Conservation (phyloP, 1,139 yeast genomes). For the Maudiozyma humilis region DNA sequence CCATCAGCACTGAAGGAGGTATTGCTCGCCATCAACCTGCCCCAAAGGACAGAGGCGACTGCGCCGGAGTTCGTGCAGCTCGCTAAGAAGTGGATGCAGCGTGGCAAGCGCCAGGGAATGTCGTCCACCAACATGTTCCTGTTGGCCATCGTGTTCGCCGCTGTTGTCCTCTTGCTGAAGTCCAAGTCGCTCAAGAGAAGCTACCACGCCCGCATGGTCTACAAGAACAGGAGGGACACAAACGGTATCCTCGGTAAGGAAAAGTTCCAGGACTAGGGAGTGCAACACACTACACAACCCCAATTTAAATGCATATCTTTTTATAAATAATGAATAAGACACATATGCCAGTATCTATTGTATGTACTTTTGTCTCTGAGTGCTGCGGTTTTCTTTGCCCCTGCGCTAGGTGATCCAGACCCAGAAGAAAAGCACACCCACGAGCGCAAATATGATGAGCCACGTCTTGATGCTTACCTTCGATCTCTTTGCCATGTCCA, state of each 20-base stretch:
- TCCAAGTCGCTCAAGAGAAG: background rate
- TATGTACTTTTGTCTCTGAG: no score
- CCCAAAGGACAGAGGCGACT: constrained; percentile 10
- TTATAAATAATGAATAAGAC: background rate
- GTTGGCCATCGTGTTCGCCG: background rate
- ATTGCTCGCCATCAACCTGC: constrained; percentile 18
- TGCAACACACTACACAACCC: background rate
- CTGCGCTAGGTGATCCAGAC: constrained; percentile 55
- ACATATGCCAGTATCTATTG: background rate
- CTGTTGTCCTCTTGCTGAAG: background rate
- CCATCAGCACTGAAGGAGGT: constrained; percentile 16
- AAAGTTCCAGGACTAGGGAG: background rate
- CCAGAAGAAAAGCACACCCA: constrained; percentile 64
- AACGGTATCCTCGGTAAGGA: constrained; percentile 20
- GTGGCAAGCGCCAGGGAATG: background rate
- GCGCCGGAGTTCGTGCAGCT: background rate
- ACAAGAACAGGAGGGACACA: constrained; percentile 19
- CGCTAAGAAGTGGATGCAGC: background rate
- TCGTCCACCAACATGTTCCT: background rate
- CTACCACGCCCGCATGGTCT: constrained; percentile 11
- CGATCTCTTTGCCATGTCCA: constrained; percentile 72
- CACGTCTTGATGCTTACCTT: constrained; percentile 77
- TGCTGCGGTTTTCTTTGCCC: background rate
- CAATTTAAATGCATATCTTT: background rate
- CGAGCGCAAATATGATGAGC: constrained; percentile 56